These are phyloP conservation scores for Blastomyces percursus DNA, from an alignment of 2,329 filamentous ascomycete genomes.

Conservation along the genomic window DNA sequence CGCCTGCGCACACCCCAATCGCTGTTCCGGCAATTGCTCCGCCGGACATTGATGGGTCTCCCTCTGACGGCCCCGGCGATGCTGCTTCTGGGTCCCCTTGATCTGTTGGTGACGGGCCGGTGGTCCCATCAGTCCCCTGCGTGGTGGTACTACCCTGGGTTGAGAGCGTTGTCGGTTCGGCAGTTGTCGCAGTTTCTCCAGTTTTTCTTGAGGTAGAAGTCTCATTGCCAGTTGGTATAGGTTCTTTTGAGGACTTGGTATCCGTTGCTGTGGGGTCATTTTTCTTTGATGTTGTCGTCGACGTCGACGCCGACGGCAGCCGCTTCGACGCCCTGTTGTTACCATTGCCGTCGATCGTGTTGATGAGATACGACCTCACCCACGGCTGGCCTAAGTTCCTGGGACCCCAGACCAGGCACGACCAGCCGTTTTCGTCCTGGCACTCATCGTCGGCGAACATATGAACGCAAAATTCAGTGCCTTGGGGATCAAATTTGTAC, in stretches of 20 bases:
- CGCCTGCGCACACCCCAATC: neutral
- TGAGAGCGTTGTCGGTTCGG: neutral
- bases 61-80: neutral
- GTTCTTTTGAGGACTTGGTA: neutral
- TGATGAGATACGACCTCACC: conserved; percentile 5
- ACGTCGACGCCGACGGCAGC: neutral
- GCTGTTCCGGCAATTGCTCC: conserved; percentile 2
- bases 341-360: conserved; percentile 4
- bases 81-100: neutral
- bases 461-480: conserved; percentile 3
- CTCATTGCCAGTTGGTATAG: neutral
- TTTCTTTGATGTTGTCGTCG: neutral
- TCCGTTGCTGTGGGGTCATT: neutral
- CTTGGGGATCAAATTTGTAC: conserved; percentile 10
- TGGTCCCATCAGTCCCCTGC: neutral
- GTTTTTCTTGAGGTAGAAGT: neutral
- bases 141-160: neutral
- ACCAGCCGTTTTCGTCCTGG: conserved; percentile 8
- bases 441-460: conserved; percentile 8
- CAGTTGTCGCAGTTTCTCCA: neutral
- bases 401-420: conserved; percentile 8
- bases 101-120: neutral
- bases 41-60: neutral
- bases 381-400: conserved; percentile 4
- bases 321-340: neutral